Evolutionary conservation across 2,329 filamentous ascomycete species (phyloP), one percentile per base, ranked within the genome.

Genomic region (Pseudocercospora ulei): DNA sequence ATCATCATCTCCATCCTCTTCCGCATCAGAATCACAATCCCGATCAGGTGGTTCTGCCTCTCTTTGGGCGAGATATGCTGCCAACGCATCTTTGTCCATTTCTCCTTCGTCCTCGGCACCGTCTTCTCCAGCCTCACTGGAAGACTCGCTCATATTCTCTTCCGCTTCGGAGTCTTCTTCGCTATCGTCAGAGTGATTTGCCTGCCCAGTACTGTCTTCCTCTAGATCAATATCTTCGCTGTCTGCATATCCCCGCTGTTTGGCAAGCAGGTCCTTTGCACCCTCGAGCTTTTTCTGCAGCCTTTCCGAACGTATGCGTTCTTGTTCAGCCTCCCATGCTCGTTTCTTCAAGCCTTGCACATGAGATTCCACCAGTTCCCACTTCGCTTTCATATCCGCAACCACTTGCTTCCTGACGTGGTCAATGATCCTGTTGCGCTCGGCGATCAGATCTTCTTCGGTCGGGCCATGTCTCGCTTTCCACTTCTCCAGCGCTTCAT

Each of bases 401-500:
- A 80, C 68, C 9, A 95, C 73, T 43, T 78, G 72, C 44, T 76
- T 83, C 59, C 90, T 93, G 73, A 29, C 67, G 64, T 44, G 78
- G 69, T 61, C 77, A 77, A 52, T 77, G 19, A 53, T 70, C 14
- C 79, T 76, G 37, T 73, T 70, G 42, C 82, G 77, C 57, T 96
- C 88, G 8, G 74, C 75, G 52, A 87, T 78, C 11, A 95, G 71
- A 57, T 96, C 81, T 55, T 95, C 85, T 1, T 73, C 69, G 0
- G 79, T 78, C 52, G 84, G 84, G 7, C 81, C 80, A 50, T 85
- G 80, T 38, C 76, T 75, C 38, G 75, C 68, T 36, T 77, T 67
- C 80, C 82, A 87, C 56, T 80, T 79, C 8, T 84, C 80, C 37
- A 79, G 69, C 52, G 82, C 84, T 28, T 82, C 80, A 54, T 83